These are phyloP conservation scores for Aciculosporium take DNA, from an alignment of 2,329 filamentous ascomycete species.

Conservation along the genomic window DNA sequence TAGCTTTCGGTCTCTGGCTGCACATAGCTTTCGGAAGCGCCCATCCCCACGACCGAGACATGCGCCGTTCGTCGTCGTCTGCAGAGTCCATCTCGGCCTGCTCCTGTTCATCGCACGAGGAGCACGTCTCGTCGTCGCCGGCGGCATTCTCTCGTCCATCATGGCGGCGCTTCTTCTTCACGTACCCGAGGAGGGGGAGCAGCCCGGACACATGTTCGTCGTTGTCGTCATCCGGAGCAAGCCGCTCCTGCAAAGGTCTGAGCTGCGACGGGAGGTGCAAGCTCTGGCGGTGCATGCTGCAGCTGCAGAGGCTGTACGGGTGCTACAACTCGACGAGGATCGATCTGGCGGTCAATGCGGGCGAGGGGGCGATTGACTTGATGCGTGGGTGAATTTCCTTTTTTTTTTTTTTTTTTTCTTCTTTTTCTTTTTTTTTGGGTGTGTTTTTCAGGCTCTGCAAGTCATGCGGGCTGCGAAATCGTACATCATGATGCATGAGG, in stretches of 20 bases:
- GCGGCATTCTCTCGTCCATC: constrained; percentile 13
- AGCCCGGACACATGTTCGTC: constrained; percentile 8
- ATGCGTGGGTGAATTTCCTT: constrained; percentile 26
- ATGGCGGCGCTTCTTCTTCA: constrained; percentile 7
- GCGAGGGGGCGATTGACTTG: constrained; percentile 23
- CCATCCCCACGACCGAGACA: too few species aligned
- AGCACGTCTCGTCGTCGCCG: constrained; percentile 5
- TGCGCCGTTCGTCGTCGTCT: constrained; percentile 1
- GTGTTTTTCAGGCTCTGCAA: neutral
- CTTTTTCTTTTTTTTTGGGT: neutral
- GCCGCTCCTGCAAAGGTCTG: constrained; percentile 20
- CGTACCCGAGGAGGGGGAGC: constrained; percentile 1
- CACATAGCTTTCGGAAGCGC: too few species aligned
- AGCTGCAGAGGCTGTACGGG: constrained; percentile 30
- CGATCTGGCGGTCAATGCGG: constrained; percentile 29
- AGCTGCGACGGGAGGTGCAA: constrained; percentile 24
- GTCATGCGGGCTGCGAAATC: neutral
- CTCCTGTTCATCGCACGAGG: constrained; percentile 1
- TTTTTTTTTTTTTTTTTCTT: neutral
- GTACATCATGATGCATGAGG: too few species aligned
- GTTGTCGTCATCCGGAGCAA: constrained; percentile 8
- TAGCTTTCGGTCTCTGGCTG: too few species aligned
- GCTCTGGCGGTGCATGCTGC: constrained; percentile 35
- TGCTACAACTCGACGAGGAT: constrained; percentile 37
- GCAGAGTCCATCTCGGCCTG: constrained; percentile 1